Percentiles rank a stretch among this genome's conserved stretches.
Conservation (phyloP, 306 rosid species). For the Fagus crenata region DNA sequence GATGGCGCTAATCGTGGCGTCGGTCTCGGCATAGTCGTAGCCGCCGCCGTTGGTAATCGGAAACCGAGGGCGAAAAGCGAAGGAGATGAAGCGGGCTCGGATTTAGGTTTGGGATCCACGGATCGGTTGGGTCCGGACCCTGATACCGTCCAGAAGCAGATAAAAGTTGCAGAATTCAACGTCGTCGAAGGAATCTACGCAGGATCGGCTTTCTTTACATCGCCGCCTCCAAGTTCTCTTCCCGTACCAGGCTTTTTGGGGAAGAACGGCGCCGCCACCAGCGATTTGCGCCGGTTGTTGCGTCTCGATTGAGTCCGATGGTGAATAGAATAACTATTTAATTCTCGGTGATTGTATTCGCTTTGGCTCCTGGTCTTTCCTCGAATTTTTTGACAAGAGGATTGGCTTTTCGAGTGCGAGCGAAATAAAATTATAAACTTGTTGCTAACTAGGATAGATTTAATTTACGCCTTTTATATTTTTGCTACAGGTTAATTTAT, state of each 20-base stretch:
- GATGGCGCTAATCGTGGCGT: too few relatives aligned
- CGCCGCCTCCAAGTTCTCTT: constrained; percentile 80
- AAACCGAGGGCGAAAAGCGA: constrained; percentile 23
- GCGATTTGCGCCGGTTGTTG: constrained; percentile 54
- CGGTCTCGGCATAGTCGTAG: too few relatives aligned
- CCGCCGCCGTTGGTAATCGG: neutral
- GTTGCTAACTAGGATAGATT: too few relatives aligned
- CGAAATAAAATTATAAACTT: neutral
- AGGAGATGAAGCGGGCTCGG: constrained; percentile 4
- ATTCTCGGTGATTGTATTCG: constrained; percentile 22
- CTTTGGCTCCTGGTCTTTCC: constrained; percentile 50
- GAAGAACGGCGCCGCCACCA: constrained; percentile 54
- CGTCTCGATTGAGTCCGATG: constrained; percentile 50
- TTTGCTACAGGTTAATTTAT: too few relatives aligned
- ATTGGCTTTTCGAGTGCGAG: constrained; percentile 33
- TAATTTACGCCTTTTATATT: too few relatives aligned
- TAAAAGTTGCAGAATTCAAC: constrained; percentile 49
- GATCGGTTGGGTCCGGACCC: constrained; percentile 75
- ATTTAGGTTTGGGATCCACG: constrained; percentile 58
- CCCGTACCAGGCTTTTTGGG: constrained; percentile 63
- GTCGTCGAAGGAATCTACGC: constrained; percentile 47
- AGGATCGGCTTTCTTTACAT: constrained; percentile 51
- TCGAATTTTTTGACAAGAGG: constrained; percentile 75
- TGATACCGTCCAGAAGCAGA: constrained; percentile 53
- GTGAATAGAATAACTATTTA: neutral